A percentile compares a stretch with the other conserved stretches of the same genome.
Conservation (phyloP, 2,329 filamentous ascomycete species). For the Elsinoe perseae region DNA sequence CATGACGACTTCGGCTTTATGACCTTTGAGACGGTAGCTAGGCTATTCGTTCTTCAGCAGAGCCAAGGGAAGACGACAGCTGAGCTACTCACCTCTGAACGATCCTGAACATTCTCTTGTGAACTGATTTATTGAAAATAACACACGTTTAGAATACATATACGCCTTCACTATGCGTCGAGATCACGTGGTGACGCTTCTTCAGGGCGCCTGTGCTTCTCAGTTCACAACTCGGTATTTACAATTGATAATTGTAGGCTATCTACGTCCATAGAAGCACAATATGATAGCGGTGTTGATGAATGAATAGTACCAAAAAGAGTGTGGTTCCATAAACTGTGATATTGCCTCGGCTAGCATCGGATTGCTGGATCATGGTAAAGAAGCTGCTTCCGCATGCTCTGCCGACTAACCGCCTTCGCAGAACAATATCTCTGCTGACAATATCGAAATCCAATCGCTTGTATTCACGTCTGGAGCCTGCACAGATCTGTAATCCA, state of each 20-base stretch:
- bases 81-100: neutral
- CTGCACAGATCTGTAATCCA: neutral
- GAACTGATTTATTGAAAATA: neutral
- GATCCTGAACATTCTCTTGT: neutral
- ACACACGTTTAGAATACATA: neutral
- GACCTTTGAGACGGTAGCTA: neutral
- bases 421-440: neutral
- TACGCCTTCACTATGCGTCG: neutral
- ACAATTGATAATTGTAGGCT: no score
- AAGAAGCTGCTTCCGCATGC: constrained; percentile 1
- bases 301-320: neutral
- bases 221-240: no score
- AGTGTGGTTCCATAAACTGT: no score
- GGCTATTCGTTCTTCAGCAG: neutral
- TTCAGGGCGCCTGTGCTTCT: no score
- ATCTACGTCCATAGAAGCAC: no score
- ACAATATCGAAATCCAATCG: neutral
- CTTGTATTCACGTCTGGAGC: neutral
- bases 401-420: neutral
- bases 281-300: no score
- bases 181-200: no score
- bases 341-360: neutral
- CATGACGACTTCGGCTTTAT: neutral
- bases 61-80: neutral
- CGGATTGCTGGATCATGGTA: neutral